Percentiles rank a stretch among this genome's conserved stretches.
Evolutionary conservation across 2,329 filamentous ascomycete species (phyloP).

Genomic region (Metarhizium rileyi): DNA sequence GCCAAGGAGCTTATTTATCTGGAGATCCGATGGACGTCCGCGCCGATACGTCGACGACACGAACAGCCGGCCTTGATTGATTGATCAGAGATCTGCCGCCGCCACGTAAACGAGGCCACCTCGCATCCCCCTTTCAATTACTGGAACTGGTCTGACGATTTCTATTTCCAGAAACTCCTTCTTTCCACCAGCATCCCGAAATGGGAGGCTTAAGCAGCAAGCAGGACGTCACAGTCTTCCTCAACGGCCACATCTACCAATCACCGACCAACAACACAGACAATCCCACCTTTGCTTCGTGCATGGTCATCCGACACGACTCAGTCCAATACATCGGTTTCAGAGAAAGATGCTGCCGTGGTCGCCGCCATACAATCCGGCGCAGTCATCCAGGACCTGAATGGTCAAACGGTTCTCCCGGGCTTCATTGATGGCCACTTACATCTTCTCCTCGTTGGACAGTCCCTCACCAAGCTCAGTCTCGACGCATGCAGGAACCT

Average conservation of each 20-base stretch:
- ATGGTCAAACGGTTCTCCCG: constrained; percentile 34
- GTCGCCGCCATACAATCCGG: constrained; percentile 15
- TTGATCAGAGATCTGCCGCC: background rate
- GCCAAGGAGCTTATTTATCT: too few relatives aligned
- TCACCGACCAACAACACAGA: constrained; percentile 1
- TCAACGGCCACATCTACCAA: constrained; percentile 14
- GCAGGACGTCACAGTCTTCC: constrained; percentile 8
- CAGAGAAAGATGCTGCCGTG: constrained; percentile 15
- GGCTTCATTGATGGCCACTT: constrained; percentile 50
- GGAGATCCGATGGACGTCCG: too few relatives aligned
- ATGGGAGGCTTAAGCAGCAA: constrained; percentile 7
- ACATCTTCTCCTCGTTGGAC: constrained; percentile 44
- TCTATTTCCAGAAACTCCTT: background rate
- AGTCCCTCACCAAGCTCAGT: constrained; percentile 40
- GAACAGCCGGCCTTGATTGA: background rate
- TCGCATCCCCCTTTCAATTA: background rate
- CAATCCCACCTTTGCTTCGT: constrained; percentile 9
- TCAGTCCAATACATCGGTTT: constrained; percentile 25
- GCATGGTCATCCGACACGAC: constrained; percentile 25
- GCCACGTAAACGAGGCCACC: background rate
- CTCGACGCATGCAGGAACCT: constrained; percentile 38
- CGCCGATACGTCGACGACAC: background rate
- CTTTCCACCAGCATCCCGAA: background rate
- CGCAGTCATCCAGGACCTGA: constrained; percentile 17
- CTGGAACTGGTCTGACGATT: background rate